These are phyloP conservation scores for Phytopythium cucurbitacearum DNA, from an alignment of 352 stramenopile genomes.

Conservation along the genomic window DNA sequence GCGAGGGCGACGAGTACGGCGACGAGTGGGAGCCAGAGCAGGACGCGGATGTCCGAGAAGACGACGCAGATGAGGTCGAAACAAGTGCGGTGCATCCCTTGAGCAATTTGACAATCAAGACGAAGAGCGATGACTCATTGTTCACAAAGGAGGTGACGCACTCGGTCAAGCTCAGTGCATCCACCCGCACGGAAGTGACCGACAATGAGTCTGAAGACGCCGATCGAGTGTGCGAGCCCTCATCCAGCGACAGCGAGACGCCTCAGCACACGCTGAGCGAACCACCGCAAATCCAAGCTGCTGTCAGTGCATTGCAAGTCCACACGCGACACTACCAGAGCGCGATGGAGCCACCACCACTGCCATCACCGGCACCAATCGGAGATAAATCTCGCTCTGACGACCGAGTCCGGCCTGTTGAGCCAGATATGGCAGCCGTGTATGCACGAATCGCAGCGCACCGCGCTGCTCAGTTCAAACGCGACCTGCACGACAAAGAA, in stretches of 20 bases:
- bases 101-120: not conserved
- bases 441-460: slow-evolving; percentile 17
- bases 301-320: no score
- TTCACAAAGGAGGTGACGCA: not conserved
- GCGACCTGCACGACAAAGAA: slow-evolving; percentile 3
- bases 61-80: slow-evolving; percentile 3
- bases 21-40: slow-evolving; percentile 14
- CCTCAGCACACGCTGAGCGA: no score
- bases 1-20: slow-evolving; percentile 13
- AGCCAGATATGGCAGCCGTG: slow-evolving; percentile 8
- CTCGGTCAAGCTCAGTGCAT: no score
- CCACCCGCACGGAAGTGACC: not conserved
- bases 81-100: slow-evolving; percentile 2
- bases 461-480: slow-evolving; percentile 13
- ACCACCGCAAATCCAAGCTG: no score
- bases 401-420: not conserved
- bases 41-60: not conserved
- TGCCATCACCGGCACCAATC: not conserved
- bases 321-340: not conserved
- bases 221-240: no score
- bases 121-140: not conserved
- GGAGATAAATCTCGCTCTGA: no score
- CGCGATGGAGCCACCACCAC: not conserved
- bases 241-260: no score
- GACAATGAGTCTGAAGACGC: no score